Evolutionary conservation across 2,329 filamentous ascomycete genomes (phyloP).

Genomic region (Aspergillus brasiliensis): DNA sequence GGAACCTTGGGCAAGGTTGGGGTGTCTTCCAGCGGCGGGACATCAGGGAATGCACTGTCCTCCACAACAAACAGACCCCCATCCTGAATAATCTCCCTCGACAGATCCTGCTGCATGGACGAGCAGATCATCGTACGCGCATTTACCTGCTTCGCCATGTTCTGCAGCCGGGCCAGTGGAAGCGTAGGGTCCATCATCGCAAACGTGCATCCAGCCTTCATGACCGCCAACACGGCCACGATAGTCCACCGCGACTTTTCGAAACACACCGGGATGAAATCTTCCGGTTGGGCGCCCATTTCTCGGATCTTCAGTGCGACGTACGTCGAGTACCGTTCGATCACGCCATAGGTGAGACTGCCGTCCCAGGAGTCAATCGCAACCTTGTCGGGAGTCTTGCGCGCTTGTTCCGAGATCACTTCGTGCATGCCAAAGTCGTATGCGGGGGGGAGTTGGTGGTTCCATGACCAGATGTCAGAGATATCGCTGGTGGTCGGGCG

Average conservation of each 20-base stretch:
- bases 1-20: conserved; percentile 28
- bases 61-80: conserved; percentile 33
- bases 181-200: conserved; percentile 38
- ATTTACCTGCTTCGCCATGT: conserved; percentile 33
- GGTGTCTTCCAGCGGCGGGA: conserved; percentile 12
- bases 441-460: conserved; percentile 47
- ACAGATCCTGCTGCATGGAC: conserved; percentile 30
- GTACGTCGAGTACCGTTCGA: conserved; percentile 39
- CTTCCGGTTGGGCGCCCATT: conserved; percentile 30
- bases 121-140: conserved; percentile 35
- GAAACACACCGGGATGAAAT: conserved; percentile 36
- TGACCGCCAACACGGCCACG: conserved; percentile 35
- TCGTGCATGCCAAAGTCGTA: conserved; percentile 52
- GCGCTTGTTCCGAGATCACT: conserved; percentile 39
- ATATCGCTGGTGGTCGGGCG: conserved; percentile 42
- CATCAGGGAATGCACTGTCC: conserved; percentile 23
- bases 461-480: conserved; percentile 53
- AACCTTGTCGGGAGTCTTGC: conserved; percentile 26
- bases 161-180: conserved; percentile 36
- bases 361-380: conserved; percentile 38
- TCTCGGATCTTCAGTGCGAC: conserved; percentile 29
- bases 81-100: conserved; percentile 34
- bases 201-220: conserved; percentile 36
- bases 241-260: conserved; percentile 39
- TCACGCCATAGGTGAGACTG: conserved; percentile 31